Conservation (phyloP, 768 basidiomycete species). For the Butyriboletus loyo region DNA sequence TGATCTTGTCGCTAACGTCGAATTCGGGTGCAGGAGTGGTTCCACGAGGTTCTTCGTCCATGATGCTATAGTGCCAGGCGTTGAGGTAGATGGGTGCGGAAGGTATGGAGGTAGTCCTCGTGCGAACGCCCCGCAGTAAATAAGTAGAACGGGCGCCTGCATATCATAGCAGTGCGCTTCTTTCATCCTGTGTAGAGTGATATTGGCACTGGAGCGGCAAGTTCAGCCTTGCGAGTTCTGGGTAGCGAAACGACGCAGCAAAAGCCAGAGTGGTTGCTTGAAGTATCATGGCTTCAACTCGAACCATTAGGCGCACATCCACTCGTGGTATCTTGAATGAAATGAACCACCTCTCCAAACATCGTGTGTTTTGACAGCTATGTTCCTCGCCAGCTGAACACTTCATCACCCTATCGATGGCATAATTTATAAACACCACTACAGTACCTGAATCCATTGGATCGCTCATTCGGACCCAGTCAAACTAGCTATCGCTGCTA, state of each 20-base stretch:
- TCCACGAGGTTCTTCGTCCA: slow-evolving; percentile 9
- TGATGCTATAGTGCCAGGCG: background rate
- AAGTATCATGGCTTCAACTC: background rate
- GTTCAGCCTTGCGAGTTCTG: background rate
- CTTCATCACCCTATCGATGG: too few relatives aligned
- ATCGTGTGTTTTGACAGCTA: background rate
- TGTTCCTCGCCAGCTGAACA: too few relatives aligned
- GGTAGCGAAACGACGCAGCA: background rate
- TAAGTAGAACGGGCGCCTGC: slow-evolving; percentile 8
- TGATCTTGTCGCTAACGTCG: slow-evolving; percentile 22
- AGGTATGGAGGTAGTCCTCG: background rate
- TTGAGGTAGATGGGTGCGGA: background rate
- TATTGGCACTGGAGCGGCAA: background rate
- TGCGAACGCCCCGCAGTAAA: slow-evolving; percentile 5
- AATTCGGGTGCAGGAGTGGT: slow-evolving; percentile 5
- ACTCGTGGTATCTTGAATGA: background rate
- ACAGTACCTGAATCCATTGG: too few relatives aligned
- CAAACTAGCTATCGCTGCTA: too few relatives aligned
- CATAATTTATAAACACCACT: too few relatives aligned
- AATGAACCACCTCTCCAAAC: background rate
- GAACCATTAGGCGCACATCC: background rate
- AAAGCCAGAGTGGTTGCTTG: background rate
- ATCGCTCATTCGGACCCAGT: too few relatives aligned
- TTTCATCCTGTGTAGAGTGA: background rate
- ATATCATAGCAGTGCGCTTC: background rate